Conservation (phyloP, 495 filamentous ascomycete genomes). For the Talaromyces adpressus region DNA sequence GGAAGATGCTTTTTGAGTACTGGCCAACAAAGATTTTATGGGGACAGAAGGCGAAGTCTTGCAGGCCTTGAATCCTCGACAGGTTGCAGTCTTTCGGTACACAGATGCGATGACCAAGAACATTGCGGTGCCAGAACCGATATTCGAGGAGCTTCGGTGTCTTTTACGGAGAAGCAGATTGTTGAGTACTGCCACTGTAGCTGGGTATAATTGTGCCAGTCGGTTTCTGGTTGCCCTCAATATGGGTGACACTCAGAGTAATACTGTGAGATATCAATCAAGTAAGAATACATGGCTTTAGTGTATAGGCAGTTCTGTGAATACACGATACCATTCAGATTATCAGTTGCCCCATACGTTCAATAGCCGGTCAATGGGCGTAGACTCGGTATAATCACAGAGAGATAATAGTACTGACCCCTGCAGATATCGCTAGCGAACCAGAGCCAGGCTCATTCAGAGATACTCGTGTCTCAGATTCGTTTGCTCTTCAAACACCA, state of each 20-base stretch:
- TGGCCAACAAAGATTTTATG: background rate
- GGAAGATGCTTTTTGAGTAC: background rate
- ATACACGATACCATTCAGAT: too few species aligned
- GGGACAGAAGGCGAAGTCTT: background rate
- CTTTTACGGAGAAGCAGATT: background rate
- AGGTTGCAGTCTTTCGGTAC: background rate
- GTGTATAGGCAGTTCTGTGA: too few species aligned
- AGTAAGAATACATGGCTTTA: background rate
- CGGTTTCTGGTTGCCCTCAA: background rate
- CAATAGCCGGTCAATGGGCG: background rate
- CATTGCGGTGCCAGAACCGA: background rate
- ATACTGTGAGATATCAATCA: background rate
- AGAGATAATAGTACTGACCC: background rate
- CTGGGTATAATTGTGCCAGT: background rate
- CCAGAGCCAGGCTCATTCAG: too few species aligned
- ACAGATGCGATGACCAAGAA: background rate
- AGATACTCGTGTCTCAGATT: too few species aligned
- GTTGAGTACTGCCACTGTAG: background rate
- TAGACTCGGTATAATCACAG: background rate
- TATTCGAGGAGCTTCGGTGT: background rate
- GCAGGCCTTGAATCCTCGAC: background rate
- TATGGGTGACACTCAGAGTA: background rate
- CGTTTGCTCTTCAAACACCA: background rate
- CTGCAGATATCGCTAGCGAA: background rate
- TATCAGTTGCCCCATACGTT: background rate